Percentiles rank a stretch among this genome's conserved stretches.
Evolutionary conservation across 2,329 filamentous ascomycete species (phyloP).

Genomic region (Fusarium tjaetaba): DNA sequence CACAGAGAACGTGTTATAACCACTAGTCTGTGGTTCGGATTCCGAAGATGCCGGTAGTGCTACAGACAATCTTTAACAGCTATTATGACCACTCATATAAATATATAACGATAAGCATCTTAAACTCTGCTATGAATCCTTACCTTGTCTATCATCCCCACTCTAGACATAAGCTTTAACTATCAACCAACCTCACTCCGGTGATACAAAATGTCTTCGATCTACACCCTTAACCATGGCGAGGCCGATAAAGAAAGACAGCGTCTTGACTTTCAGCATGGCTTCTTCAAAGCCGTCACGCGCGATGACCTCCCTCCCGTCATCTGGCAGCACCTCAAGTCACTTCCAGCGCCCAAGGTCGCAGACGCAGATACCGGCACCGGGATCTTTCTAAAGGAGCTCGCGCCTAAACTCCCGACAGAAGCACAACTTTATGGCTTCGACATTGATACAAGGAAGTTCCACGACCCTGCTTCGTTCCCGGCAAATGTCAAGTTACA

Average conservation of each 20-base stretch:
- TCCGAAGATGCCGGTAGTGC: neutral
- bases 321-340: neutral
- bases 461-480: accelerated
- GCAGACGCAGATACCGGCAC: neutral
- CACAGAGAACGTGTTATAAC: too few relatives aligned
- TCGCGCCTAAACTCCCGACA: accelerated
- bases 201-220: accelerated
- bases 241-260: neutral
- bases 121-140: accelerated
- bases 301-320: accelerated
- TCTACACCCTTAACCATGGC: neutral
- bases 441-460: neutral
- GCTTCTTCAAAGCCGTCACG: accelerated
- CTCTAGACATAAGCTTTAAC: too few relatives aligned
- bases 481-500: neutral
- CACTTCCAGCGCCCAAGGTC: accelerated
- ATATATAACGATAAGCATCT: neutral
- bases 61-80: too few relatives aligned
- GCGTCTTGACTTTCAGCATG: neutral
- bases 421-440: neutral
- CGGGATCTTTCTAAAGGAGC: neutral
- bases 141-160: neutral
- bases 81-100: too few relatives aligned
- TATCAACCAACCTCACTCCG: accelerated
- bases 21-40: neutral